Evolutionary conservation across 371 early-diverging fungal genomes (phyloP).

Genomic region (Haplosporangium sp.): DNA sequence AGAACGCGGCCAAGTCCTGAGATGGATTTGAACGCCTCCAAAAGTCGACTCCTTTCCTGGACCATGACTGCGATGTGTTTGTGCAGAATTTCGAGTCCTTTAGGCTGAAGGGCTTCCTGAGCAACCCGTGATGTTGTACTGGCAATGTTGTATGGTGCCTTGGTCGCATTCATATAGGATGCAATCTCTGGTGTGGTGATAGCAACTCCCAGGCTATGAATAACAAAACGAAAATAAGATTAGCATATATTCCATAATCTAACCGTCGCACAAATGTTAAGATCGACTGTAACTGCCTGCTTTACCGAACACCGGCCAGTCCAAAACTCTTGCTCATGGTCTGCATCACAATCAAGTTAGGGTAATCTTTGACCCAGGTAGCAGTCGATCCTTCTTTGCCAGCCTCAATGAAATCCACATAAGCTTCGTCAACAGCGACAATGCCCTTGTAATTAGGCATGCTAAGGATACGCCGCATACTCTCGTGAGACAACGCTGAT

Average conservation of each 20-base stretch:
- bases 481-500: constrained; percentile 74
- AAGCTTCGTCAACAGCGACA: constrained; percentile 98
- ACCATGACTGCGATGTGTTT: constrained; percentile 65
- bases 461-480: constrained; percentile 81
- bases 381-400: constrained; percentile 76
- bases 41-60: constrained; percentile 72
- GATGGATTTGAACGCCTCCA: constrained; percentile 65
- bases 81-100: constrained; percentile 79
- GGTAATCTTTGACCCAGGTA: constrained; percentile 82
- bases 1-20: constrained; percentile 75
- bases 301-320: constrained; percentile 91
- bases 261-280: too few species aligned
- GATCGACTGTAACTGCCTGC: background rate
- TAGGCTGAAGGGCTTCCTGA: constrained; percentile 77
- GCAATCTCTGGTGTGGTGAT: constrained; percentile 84
- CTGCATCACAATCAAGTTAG: constrained; percentile 95
- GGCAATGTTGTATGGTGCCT: constrained; percentile 98
- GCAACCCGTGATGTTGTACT: constrained; percentile 87
- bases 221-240: background rate
- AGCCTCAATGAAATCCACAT: constrained; percentile 90
- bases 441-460: constrained; percentile 75
- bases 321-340: constrained; percentile 98
- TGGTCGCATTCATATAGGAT: constrained; percentile 91
- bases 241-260: too few species aligned
- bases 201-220: constrained; percentile 84